Conservation (phyloP, 495 filamentous ascomycete genomes). For the Trichoderma virens region DNA sequence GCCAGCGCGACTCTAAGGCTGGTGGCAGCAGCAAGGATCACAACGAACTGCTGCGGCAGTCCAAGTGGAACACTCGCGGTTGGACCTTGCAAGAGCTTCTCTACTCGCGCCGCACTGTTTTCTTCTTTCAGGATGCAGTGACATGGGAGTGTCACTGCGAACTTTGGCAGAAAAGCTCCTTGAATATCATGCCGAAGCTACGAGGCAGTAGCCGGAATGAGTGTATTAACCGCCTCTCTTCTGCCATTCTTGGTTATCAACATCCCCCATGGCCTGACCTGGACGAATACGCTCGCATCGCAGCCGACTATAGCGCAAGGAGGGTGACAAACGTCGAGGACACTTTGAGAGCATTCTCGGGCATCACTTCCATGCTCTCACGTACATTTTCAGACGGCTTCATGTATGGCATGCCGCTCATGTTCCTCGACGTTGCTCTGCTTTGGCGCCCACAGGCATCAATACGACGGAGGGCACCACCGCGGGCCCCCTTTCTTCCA, state of each 20-base stretch:
- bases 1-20: neutral
- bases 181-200: neutral
- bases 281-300: conserved; percentile 15
- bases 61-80: conserved; percentile 14
- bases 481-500: conserved; percentile 9
- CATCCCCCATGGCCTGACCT: conserved; percentile 13
- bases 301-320: conserved; percentile 14
- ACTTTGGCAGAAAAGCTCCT: conserved; percentile 2
- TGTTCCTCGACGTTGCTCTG: conserved; percentile 15
- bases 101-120: conserved; percentile 15
- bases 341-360: conserved; percentile 16
- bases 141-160: conserved; percentile 15
- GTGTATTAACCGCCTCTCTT: neutral
- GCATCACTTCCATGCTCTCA: conserved; percentile 11
- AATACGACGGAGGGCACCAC: conserved; percentile 11
- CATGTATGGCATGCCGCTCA: conserved; percentile 14
- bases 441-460: conserved; percentile 15
- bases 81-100: conserved; percentile 19
- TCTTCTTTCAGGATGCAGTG: conserved; percentile 13
- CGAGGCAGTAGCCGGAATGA: neutral
- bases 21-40: neutral
- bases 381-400: conserved; percentile 13
- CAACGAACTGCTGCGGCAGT: conserved; percentile 7
- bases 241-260: conserved; percentile 5
- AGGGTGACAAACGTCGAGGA: conserved; percentile 14